Evolutionary conservation across 2,329 filamentous ascomycete genomes (phyloP).

Genomic region (Trichoderma citrinoviride): DNA sequence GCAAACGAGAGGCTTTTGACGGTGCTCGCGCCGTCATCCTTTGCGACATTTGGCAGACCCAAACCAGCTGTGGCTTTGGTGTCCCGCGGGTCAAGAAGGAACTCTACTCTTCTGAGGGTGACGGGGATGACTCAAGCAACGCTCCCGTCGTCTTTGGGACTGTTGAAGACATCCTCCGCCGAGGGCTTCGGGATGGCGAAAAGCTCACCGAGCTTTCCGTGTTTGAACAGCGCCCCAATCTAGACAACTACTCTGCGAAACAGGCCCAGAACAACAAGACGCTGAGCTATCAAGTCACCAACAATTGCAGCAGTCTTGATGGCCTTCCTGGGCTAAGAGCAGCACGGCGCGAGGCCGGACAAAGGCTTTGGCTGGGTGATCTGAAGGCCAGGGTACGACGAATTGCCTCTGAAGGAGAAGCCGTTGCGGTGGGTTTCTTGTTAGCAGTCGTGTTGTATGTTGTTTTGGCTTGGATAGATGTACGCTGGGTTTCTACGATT

Average conservation of each 20-base stretch:
- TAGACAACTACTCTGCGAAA: constrained; percentile 51
- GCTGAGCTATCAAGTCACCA: constrained; percentile 53
- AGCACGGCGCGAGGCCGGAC: constrained; percentile 50
- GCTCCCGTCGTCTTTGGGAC: neutral
- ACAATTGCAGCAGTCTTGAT: constrained; percentile 57
- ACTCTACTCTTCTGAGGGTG: constrained; percentile 35
- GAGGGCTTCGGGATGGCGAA: constrained; percentile 26
- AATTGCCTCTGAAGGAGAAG: constrained; percentile 33
- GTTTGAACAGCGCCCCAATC: constrained; percentile 54
- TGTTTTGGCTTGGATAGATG: constrained; percentile 30
- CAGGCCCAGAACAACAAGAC: constrained; percentile 49
- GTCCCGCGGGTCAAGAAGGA: constrained; percentile 53
- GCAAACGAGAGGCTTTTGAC: constrained; percentile 39
- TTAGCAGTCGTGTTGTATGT: constrained; percentile 34
- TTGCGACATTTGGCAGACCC: constrained; percentile 61
- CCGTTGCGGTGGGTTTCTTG: constrained; percentile 35
- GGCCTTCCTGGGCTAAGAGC: constrained; percentile 55
- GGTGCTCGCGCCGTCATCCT: constrained; percentile 60
- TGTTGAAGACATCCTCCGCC: constrained; percentile 29
- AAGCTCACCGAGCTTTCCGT: constrained; percentile 39
- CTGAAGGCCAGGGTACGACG: constrained; percentile 30
- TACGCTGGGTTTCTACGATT: neutral
- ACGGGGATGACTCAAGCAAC: constrained; percentile 10
- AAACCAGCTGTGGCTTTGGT: constrained; percentile 65
- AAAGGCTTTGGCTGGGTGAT: constrained; percentile 47